These are phyloP conservation scores for Aspergillus thermomutatus DNA, from an alignment of 2,329 filamentous ascomycete genomes.

Conservation along the genomic window DNA sequence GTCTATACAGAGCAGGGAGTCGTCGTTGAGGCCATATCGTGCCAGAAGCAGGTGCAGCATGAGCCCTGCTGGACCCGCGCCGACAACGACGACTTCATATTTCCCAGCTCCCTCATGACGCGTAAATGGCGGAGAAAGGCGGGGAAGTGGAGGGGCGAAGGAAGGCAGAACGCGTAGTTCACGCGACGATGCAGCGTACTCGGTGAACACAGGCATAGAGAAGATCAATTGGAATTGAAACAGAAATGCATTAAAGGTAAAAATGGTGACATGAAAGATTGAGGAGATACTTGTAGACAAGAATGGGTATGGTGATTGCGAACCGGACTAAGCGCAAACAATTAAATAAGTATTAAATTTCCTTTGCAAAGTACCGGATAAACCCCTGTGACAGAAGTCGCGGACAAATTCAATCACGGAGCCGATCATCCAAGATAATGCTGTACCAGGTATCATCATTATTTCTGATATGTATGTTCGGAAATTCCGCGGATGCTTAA, in stretches of 20 bases:
- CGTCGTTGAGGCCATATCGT: slow-evolving; percentile 41
- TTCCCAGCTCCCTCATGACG: slow-evolving; percentile 21
- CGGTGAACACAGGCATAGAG: slow-evolving; percentile 40
- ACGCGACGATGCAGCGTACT: slow-evolving; percentile 32
- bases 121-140: slow-evolving; percentile 24
- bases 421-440: not conserved
- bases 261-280: not conserved
- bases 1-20: slow-evolving; percentile 43
- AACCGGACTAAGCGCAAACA: not conserved
- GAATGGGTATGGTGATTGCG: not conserved
- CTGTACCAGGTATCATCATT: not conserved
- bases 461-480: not conserved
- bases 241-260: not conserved
- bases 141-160: slow-evolving; percentile 38
- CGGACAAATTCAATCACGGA: not conserved
- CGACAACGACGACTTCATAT: slow-evolving; percentile 44
- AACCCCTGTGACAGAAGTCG: not conserved
- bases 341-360: not conserved
- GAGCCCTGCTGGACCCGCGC: slow-evolving; percentile 44
- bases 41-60: slow-evolving; percentile 42
- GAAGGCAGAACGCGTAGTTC: slow-evolving; percentile 40
- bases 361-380: not conserved
- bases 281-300: not conserved
- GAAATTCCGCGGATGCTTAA: not conserved
- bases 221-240: not conserved